Evolutionary conservation across 2,329 filamentous ascomycete species (phyloP), one percentile per base, ranked within the genome.

Genomic region (Claviceps pusilla): DNA sequence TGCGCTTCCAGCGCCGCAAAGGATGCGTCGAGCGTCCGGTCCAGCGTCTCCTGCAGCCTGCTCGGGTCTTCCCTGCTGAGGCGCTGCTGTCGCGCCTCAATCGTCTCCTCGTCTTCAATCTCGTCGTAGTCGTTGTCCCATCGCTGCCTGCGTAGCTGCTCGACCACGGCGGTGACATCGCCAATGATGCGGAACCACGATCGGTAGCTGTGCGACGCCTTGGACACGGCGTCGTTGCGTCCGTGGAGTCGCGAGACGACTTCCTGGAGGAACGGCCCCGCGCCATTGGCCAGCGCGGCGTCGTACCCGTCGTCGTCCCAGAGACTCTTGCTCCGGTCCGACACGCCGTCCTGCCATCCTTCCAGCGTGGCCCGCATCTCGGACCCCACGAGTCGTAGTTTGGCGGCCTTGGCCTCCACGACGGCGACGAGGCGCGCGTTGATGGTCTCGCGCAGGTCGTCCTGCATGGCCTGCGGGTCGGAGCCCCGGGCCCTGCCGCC

Each of bases 71-170:
- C 81, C 52, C 80, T 80, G 65, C 83, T 88, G 12, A 95, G 73
- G 0, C 83, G 66, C 42, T 77, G 76, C 60, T 88, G 83, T 39
- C 83, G 76, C 19, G 75, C 75, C 57, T 87, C 83, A 24, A 86
- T 77, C 0, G 77, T 80, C 53, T 86, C 76, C 57, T 90, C 86
- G 56, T 89, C 84, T 56, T 89, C 85, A 45, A 88, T 80, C 51
- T 86, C 80, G 51, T 85, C 81, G 33, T 83, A 75, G 57, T 87
- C 84, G 54, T 87, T 84, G 58, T 90, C 84, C 86, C 87, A 90
- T 54, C 81, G 78, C 59, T 84, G 80, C 49, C 78, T 77, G 57
- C 75, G 79, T 60, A 93, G 76, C 55, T 79, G 75, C 45, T 82
- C 79, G 7, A 89, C 77, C 3, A 84, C 74, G 19, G 73, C 71